Base-by-base conservation (phyloP, 352 stramenopile species). In the Peronosclerospora sorghi region DNA sequence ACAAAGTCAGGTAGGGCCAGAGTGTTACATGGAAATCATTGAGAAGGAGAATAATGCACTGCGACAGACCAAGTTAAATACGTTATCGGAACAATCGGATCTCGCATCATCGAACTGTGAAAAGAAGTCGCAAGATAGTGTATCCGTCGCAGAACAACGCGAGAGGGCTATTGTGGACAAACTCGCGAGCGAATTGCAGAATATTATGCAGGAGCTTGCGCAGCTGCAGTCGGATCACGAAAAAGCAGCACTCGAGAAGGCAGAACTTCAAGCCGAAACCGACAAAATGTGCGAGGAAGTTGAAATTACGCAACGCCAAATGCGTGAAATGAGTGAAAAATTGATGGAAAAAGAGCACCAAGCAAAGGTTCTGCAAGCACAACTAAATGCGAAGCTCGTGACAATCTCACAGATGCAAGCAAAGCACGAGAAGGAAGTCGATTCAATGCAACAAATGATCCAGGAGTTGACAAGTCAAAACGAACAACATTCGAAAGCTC, bases 351-450 rank as follows among this genome's bases (percentile, higher is more conserved):
- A 64, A 26, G 56, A 68, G 10, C 48, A 72, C 15, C 50, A 62
- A 17, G 48, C 54, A 1, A 71, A 78, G 43, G 59, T 78, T 8
- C 43, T 73, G 12, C 58, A 71, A 20, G 62, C 66, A 19, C 55
- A 65, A 6, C 46, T 83, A 15, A 65, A 80, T 48, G 51, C 52
- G 9, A 68, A 76, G 40, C 14, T 71, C 8, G 54, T 65, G 49
- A 74, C 36, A 24, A 79, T 60, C 54, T 70, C 45, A 41, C 65
- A 56, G 40, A 59, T 69, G 44, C 50, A 61, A 15, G 54, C 43
- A 5, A 62, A 62, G 14, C 36, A 63, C 27, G 55, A 32, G 5
- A 41, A n/a, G 3, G 58, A 76, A 17, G 44, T 67, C 19, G 48
- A 51, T 32, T 24, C 47, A 29, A 38, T 82, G 4, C 49, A 68